A percentile compares a stretch with the other conserved stretches of the same genome.
Conservation (phyloP, 1,139 yeast genomes). For the Kurtzmaniella quercitrusa region DNA sequence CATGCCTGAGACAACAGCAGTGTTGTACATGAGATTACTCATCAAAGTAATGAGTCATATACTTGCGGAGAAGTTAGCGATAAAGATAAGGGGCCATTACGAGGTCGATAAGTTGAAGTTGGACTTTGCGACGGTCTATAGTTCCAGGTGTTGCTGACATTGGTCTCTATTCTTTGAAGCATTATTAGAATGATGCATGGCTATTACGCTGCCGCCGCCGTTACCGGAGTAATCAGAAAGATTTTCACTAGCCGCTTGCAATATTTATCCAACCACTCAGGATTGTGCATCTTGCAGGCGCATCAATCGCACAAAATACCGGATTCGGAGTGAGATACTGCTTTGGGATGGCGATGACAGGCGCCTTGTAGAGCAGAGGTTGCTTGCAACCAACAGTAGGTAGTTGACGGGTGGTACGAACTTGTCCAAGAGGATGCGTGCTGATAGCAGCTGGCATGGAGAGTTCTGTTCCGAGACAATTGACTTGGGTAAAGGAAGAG, state of each 20-base stretch:
- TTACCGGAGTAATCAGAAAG: background rate
- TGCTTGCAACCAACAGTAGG: too few species aligned
- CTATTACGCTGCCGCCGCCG: background rate
- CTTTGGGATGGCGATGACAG: background rate
- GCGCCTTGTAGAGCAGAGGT: too few species aligned
- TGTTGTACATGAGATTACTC: background rate
- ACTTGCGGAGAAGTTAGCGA: background rate
- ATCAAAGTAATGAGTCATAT: background rate
- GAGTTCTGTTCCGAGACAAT: too few species aligned
- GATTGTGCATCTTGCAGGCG: background rate
- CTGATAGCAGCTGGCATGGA: background rate
- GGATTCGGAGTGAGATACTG: background rate
- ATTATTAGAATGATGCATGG: background rate
- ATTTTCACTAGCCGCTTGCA: background rate
- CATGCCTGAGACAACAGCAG: conserved; percentile 5
- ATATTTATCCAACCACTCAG: background rate
- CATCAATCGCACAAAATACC: background rate
- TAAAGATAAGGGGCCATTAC: background rate
- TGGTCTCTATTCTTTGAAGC: too few species aligned
- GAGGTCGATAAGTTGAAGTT: too few species aligned
- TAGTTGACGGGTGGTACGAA: too few species aligned
- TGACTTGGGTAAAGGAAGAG: too few species aligned
- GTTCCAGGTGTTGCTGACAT: too few species aligned
- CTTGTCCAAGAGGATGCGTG: too few species aligned
- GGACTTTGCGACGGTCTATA: too few species aligned